These are phyloP conservation scores for Blastobotrys mokoenaii DNA, from an alignment of 805 yeast species.

Conservation along the genomic window DNA sequence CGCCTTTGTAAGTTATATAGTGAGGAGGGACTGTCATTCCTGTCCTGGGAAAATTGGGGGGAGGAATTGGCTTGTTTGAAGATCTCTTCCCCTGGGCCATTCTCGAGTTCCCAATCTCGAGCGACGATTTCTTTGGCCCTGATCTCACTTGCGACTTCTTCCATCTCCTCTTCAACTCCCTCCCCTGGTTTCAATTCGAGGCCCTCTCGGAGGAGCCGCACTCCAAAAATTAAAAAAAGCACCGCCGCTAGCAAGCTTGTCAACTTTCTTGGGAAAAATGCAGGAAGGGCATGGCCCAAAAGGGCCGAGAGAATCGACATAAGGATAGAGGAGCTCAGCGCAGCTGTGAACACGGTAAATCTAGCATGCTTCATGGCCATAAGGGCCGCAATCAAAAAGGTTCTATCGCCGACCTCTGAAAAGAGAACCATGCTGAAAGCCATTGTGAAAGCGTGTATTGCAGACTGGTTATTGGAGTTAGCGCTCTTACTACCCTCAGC, in stretches of 20 bases:
- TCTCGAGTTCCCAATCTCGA: slow-evolving; percentile 47
- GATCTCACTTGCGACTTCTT: slow-evolving; percentile 93
- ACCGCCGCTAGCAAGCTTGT: slow-evolving; percentile 78
- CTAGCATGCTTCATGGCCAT: slow-evolving; percentile 96
- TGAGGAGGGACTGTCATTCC: slow-evolving; percentile 26
- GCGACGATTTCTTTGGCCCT: slow-evolving; percentile 50
- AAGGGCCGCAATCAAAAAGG: slow-evolving; percentile 90
- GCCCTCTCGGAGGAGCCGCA: slow-evolving; percentile 72
- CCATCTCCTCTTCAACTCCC: slow-evolving; percentile 92
- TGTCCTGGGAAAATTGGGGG: slow-evolving; percentile 24
- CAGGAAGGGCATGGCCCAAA: slow-evolving; percentile 86
- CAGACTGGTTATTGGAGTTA: neutral
- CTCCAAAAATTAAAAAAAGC: slow-evolving; percentile 76
- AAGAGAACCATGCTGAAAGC: slow-evolving; percentile 84
- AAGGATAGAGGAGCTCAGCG: slow-evolving; percentile 72
- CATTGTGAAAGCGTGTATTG: slow-evolving; percentile 55
- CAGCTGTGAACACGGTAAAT: slow-evolving; percentile 77
- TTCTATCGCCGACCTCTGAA: slow-evolving; percentile 95
- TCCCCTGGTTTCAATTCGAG: slow-evolving; percentile 61
- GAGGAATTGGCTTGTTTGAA: slow-evolving; percentile 14
- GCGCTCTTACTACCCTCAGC: neutral
- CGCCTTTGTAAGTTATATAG: slow-evolving; percentile 14
- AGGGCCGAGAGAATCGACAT: slow-evolving; percentile 91
- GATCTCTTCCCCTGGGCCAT: slow-evolving; percentile 31
- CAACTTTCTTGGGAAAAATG: slow-evolving; percentile 66